Evolutionary conservation across 2,329 filamentous ascomycete genomes (phyloP), one percentile per base, ranked within the genome.

Genomic region (Sclerotinia sclerotiorum): DNA sequence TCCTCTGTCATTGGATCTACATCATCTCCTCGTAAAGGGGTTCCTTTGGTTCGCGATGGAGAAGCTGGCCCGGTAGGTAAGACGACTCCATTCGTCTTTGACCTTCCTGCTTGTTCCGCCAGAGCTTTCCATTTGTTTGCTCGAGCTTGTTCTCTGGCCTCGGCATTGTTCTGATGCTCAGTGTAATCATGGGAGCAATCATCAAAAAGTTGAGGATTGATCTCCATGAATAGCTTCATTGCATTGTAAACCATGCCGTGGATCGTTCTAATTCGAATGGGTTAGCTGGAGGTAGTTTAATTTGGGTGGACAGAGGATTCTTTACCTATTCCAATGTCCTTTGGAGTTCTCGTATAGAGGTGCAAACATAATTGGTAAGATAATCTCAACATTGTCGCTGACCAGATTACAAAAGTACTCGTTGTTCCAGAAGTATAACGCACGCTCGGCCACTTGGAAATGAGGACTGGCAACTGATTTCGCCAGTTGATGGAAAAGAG

Each of bases 171-270:
- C 80, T 98, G 94, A 76, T 95, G 90, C 79, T 98, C 94, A 6
- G 94, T 96, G 80, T 99, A 99, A 72, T 98, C 94, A 77, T 97
- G 94, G 48, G 95, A 97, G 81, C 95, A 99, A 78, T 99, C 95
- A 75, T 99, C 95, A 76, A 99, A 99, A 29, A 99, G 87, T 79
- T 97, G 94, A 13, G 95, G 95, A 79, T 98, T 98, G 77, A 99
- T 97, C 79, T 99, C 95, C 95, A 99, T 99, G 80, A 99, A 99
- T 49, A 99, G 87, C 80, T 99, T 99, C 95, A 99, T 98, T 68
- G 95, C 95, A 77, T 98, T 99, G 80, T 98, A 98, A 15, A 99
- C 95, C 94, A 99, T 98, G 78, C 95, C 95, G 78, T 99, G 95
- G 74, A 99, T 99, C 10, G 95, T 99, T 76, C 95, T 98, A 72